Evolutionary conservation across 768 basidiomycete genomes (phyloP).

Genomic region (Trametes punicea): DNA sequence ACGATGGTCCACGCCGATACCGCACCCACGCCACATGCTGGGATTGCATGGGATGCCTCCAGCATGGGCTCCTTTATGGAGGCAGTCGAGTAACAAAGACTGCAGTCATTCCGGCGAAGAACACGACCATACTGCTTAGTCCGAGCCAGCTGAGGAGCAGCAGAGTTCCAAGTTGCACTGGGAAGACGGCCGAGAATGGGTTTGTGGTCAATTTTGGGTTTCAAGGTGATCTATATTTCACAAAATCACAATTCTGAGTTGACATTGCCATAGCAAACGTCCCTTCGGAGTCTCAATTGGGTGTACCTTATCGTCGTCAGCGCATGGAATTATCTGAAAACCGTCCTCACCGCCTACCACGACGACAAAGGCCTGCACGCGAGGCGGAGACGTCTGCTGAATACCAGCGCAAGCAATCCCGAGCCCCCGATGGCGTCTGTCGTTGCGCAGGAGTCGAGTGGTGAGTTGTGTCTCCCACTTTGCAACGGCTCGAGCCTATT

Average conservation of each 20-base stretch:
- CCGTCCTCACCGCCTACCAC: conserved; percentile 19
- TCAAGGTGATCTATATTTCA: conserved; percentile 8
- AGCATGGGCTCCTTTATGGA: background rate
- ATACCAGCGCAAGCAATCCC: background rate
- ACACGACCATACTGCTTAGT: background rate
- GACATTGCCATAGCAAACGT: conserved; percentile 21
- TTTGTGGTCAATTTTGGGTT: conserved; percentile 7
- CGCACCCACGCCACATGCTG: background rate
- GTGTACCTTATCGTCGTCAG: conserved; percentile 6
- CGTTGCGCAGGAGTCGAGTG: conserved; percentile 23
- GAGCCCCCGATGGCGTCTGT: conserved; percentile 24
- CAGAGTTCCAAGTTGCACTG: too few species aligned
- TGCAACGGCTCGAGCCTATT: conserved; percentile 4
- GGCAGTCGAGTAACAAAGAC: background rate
- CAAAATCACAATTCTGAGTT: conserved; percentile 15
- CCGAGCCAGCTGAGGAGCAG: too few species aligned
- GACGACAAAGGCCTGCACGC: conserved; percentile 13
- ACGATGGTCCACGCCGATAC: background rate
- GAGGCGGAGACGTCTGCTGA: background rate
- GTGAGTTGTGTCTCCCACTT: conserved; percentile 13
- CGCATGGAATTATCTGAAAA: conserved; percentile 13
- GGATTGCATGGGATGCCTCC: background rate
- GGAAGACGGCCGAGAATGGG: conserved; percentile 1
- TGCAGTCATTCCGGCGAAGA: background rate
- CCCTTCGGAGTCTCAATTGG: conserved; percentile 20